Evolutionary conservation across 768 basidiomycete species (phyloP).

Genomic region (Ephemerocybe angulata): DNA sequence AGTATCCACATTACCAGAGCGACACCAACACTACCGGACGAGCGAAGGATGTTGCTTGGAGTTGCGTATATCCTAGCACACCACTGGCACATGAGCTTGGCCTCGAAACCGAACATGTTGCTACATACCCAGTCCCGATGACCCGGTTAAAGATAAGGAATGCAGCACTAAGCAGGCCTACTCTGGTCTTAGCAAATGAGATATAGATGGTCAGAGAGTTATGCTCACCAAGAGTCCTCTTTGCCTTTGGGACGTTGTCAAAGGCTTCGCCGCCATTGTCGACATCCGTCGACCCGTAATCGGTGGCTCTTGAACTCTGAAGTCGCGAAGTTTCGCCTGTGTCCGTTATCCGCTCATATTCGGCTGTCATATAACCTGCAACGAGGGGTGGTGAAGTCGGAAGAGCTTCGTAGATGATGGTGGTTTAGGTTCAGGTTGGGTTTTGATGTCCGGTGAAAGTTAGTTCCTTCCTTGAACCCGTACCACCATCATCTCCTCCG

Average conservation of each 20-base stretch:
- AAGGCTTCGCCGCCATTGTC: slow-evolving; percentile 31
- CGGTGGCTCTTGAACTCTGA: neutral
- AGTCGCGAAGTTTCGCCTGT: no score
- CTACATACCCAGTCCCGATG: slow-evolving; percentile 64
- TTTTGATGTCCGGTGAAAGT: no score
- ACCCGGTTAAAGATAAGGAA: slow-evolving; percentile 73
- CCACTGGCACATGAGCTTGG: neutral
- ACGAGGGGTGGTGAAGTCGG: no score
- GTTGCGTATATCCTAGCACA: slow-evolving; percentile 61
- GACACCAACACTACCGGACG: slow-evolving; percentile 69
- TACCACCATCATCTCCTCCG: no score
- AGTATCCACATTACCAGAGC: slow-evolving; percentile 68
- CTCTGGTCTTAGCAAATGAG: neutral
- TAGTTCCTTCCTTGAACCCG: no score
- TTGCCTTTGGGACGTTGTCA: slow-evolving; percentile 46
- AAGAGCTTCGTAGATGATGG: no score
- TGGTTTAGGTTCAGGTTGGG: no score
- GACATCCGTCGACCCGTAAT: neutral
- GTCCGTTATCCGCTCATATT: no score
- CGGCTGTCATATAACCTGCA: no score
- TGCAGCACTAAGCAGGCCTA: slow-evolving; percentile 51
- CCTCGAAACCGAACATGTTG: neutral
- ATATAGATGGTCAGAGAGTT: neutral
- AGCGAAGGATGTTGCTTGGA: slow-evolving; percentile 60
- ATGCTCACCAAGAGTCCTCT: slow-evolving; percentile 48